These are phyloP conservation scores for Canavalia ensiformis DNA, from an alignment of 306 rosid species.

Conservation along the genomic window DNA sequence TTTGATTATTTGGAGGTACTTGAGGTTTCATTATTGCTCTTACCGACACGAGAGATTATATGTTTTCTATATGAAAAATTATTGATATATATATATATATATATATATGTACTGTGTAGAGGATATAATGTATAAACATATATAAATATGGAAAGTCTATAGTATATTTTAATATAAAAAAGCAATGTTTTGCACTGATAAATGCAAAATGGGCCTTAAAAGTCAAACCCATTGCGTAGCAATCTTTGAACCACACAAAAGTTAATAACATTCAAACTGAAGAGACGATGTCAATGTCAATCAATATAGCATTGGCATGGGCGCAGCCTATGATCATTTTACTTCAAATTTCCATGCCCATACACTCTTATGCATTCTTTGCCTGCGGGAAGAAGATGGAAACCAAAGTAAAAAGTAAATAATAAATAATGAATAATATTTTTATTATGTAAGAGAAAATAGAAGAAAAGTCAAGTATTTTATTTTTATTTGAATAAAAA, in stretches of 20 bases:
- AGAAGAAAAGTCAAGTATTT: background rate
- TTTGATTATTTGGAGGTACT: constrained; percentile 5
- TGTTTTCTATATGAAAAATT: background rate
- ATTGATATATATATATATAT: too few species aligned
- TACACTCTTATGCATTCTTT: background rate
- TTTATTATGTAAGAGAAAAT: background rate
- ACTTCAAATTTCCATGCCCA: constrained; percentile 22
- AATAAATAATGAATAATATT: background rate
- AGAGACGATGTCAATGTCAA: constrained; percentile 13
- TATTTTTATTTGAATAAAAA: too few species aligned
- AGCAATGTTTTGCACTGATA: constrained; percentile 5
- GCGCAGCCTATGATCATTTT: background rate
- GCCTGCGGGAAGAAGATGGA: background rate
- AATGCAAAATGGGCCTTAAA: constrained; percentile 14
- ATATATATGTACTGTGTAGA: too few species aligned
- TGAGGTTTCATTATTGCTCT: constrained; percentile 10
- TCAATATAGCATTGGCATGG: constrained; percentile 27
- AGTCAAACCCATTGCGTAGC: constrained; percentile 43
- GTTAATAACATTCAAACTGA: background rate
- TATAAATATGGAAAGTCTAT: too few species aligned
- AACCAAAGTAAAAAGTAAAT: background rate
- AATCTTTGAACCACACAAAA: constrained; percentile 48
- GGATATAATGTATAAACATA: too few species aligned
- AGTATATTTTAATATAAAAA: background rate
- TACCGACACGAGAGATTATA: constrained; percentile 43